Base-by-base conservation (phyloP, 2,329 filamentous ascomycete genomes). In the Albophoma yamanashiensis region DNA sequence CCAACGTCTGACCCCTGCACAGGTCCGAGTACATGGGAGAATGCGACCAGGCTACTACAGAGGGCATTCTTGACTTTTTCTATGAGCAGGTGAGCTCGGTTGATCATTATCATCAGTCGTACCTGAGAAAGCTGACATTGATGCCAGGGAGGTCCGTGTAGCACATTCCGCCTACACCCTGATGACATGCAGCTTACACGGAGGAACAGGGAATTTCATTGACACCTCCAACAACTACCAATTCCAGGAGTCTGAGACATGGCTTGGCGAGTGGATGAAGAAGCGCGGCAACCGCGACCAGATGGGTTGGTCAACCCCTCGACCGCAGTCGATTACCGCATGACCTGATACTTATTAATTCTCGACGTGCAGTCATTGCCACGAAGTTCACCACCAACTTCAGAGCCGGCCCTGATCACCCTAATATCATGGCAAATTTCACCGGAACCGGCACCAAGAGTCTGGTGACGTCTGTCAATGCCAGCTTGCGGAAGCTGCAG, bases 181-280 rank as follows among this genome's bases (percentile, higher is more conserved):
- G 3, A 15, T 9, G 20, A 3, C 38, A 31, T 11, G 22, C 27
- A n/a, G 6, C 52, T 60, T 31, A 60, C 55, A 42, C 31, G n/a
- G 2, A 27, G 8, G 2, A 25, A 25, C 43, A 61, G 88, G 88
- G 31, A 91, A 91, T 73, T 90, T 91, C 71, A 86, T 91, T 67
- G 88, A 91, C 69, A 89, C 86, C 0, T 68, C 86, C 61, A 88
- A 85, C 74, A 86, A 86, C 70, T 90, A 90, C 72, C 86, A 88
- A 65, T 74, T 77, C 59, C 78, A 76, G 62, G 79, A 89, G 69
- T 83, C 82, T 1, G 87, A 90, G 71, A 71, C 67, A 58, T 87
- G 86, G 82, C 75, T 91, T 60, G 88, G 88, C 42, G 85, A 88
- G 65, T 91, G 87, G 86, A 87, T 89, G 83, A 77, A 79, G 66